phyloP scores from a whole-genome alignment of 176 grass and related monocot species.

The Calamus simplicifolius region DNA sequence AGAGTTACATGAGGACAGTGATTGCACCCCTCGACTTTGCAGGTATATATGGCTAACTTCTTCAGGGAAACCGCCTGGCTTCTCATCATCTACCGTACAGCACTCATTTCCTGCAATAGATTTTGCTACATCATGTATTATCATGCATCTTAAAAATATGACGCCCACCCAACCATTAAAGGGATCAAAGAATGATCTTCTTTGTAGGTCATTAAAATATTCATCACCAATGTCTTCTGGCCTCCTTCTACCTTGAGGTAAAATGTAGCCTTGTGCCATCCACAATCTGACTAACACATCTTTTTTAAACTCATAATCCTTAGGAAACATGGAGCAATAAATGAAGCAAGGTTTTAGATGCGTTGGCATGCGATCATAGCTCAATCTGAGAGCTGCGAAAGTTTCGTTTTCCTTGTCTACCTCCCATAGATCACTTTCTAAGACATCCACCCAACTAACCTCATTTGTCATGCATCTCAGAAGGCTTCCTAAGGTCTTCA shows the following conservation, averaged over 20 bases:
- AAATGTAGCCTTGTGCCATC: slow-evolving; percentile 39
- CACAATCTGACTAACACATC: slow-evolving; percentile 30
- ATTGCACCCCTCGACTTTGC: too few species aligned
- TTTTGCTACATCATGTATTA: slow-evolving; percentile 34
- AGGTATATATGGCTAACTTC: background rate
- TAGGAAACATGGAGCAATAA: slow-evolving; percentile 28
- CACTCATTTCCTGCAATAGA: slow-evolving; percentile 11
- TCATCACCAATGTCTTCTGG: slow-evolving; percentile 15
- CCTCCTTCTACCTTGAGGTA: background rate
- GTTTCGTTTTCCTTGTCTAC: too few species aligned
- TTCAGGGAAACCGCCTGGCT: background rate
- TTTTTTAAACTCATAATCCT: slow-evolving; percentile 21
- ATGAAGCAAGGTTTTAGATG: slow-evolving; percentile 37
- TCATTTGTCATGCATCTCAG: too few species aligned
- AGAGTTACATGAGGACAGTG: background rate
- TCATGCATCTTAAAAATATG: slow-evolving; percentile 41
- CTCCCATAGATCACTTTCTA: too few species aligned
- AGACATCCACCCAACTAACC: too few species aligned
- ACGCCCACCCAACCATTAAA: too few species aligned
- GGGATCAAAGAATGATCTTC: slow-evolving; percentile 25
- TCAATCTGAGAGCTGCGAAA: slow-evolving; percentile 19
- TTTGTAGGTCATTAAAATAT: slow-evolving; percentile 26
- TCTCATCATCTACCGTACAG: background rate
- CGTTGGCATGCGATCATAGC: slow-evolving; percentile 25
- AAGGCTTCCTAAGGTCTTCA: too few species aligned